Conservation (phyloP, 805 yeast genomes). For the Lachancea lanzarotensis region DNA sequence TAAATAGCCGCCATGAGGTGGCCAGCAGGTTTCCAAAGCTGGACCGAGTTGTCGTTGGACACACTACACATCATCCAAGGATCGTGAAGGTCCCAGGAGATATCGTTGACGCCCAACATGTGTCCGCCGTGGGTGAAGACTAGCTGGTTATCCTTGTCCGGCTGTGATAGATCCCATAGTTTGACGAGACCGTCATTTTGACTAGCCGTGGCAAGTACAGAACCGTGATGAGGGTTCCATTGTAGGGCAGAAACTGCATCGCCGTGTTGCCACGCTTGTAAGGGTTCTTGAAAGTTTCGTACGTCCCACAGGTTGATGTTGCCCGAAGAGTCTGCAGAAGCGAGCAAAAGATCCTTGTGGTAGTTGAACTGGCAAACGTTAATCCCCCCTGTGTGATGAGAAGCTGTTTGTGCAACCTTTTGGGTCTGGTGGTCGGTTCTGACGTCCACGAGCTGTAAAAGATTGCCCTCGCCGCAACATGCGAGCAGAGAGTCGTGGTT, state of each 20-base stretch:
- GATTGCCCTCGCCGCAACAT: slow-evolving; percentile 60
- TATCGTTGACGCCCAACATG: slow-evolving; percentile 76
- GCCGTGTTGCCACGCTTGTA: slow-evolving; percentile 27
- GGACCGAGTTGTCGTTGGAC: slow-evolving; percentile 81
- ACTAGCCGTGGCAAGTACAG: slow-evolving; percentile 57
- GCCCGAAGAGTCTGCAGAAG: slow-evolving; percentile 63
- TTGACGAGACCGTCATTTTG: slow-evolving; percentile 60
- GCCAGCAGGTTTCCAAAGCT: slow-evolving; percentile 68
- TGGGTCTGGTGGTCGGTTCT: slow-evolving; percentile 29
- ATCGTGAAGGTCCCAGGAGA: slow-evolving; percentile 73
- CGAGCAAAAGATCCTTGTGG: slow-evolving; percentile 47
- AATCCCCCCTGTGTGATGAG: slow-evolving; percentile 35
- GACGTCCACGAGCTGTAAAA: slow-evolving; percentile 46
- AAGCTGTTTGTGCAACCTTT: slow-evolving; percentile 8
- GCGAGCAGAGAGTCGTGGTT: slow-evolving; percentile 56
- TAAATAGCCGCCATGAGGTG: slow-evolving; percentile 25
- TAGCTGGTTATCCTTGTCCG: slow-evolving; percentile 25
- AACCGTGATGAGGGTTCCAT: slow-evolving; percentile 59
- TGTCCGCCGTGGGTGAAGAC: slow-evolving; percentile 81
- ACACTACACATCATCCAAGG: slow-evolving; percentile 69
- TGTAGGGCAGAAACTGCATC: slow-evolving; percentile 60
- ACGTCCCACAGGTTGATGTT: slow-evolving; percentile 57
- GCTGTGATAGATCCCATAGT: slow-evolving; percentile 47
- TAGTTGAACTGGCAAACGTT: slow-evolving; percentile 59
- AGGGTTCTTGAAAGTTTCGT: slow-evolving; percentile 37